phyloP scores from a whole-genome alignment of 1,139 yeast genomes.

The Suhomyces wounanorum region DNA sequence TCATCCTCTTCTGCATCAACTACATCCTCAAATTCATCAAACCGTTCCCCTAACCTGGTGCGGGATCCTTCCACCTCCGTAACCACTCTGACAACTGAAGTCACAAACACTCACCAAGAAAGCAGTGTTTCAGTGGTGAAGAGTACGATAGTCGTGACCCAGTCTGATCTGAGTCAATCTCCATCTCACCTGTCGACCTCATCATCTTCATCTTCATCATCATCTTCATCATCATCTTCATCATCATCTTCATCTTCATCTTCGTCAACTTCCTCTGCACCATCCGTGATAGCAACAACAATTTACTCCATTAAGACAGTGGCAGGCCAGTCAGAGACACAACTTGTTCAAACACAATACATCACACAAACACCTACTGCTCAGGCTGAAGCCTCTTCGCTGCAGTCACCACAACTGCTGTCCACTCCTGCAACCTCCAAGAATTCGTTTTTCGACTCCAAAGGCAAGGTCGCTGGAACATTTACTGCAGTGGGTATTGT shows the following conservation, averaged over 20 bases:
- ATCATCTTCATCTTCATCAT: constrained; percentile 15
- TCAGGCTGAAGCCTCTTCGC: constrained; percentile 10
- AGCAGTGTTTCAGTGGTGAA: constrained; percentile 7
- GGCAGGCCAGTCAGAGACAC: constrained; percentile 24
- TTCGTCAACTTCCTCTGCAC: constrained; percentile 4
- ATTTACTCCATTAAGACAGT: constrained; percentile 30
- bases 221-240: constrained; percentile 19
- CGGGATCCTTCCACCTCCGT: background rate
- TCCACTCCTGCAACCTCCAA: constrained; percentile 11
- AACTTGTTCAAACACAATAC: constrained; percentile 24
- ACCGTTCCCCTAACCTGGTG: constrained; percentile 1
- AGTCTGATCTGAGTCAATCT: constrained; percentile 10
- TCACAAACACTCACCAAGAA: constrained; percentile 9
- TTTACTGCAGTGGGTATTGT: constrained; percentile 69
- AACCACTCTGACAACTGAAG: constrained; percentile 11
- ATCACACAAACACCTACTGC: constrained; percentile 20
- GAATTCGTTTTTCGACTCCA: constrained; percentile 50
- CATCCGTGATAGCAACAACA: constrained; percentile 23
- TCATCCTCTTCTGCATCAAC: constrained; percentile 14
- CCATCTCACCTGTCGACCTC: constrained; percentile 17
- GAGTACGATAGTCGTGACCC: constrained; percentile 6
- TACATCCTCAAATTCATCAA: constrained; percentile 11
- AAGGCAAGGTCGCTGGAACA: constrained; percentile 73
- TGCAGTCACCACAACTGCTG: background rate
- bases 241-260: constrained; percentile 13